Evolutionary conservation across 345 rosid species (phyloP).

Genomic region (Brassica incana): DNA sequence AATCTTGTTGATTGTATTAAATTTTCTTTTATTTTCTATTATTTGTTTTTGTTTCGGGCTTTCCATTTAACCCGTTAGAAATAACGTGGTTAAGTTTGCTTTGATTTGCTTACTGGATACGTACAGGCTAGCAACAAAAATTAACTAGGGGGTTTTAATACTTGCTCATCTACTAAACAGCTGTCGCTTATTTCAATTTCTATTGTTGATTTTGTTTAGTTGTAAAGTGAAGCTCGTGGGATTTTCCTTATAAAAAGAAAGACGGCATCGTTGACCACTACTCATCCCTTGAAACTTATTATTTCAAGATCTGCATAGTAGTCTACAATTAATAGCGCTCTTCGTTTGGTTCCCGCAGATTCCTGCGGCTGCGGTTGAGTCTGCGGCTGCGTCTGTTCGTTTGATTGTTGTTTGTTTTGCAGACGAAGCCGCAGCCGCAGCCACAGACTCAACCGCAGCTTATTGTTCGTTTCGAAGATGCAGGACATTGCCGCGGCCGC

Average conservation of each 20-base stretch:
- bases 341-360: no score
- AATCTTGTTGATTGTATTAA: background rate
- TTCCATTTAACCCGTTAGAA: background rate
- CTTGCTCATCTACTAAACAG: background rate
- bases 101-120: background rate
- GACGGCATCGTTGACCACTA: background rate
- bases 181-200: background rate
- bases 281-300: background rate
- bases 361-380: no score
- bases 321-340: background rate
- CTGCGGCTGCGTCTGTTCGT: no score
- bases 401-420: no score
- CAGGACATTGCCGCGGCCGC: no score
- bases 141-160: background rate
- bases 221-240: background rate
- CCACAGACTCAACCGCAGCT: no score
- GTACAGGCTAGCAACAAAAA: conserved; percentile 20
- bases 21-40: background rate
- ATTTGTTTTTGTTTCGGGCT: background rate
- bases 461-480: no score
- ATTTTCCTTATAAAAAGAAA: background rate
- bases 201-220: background rate
- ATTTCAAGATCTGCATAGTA: background rate
- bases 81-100: background rate
- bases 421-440: no score